Percentiles rank a stretch among this genome's conserved stretches.
Conservation (phyloP, 805 yeast species). For the Martiniozyma abietophila region DNA sequence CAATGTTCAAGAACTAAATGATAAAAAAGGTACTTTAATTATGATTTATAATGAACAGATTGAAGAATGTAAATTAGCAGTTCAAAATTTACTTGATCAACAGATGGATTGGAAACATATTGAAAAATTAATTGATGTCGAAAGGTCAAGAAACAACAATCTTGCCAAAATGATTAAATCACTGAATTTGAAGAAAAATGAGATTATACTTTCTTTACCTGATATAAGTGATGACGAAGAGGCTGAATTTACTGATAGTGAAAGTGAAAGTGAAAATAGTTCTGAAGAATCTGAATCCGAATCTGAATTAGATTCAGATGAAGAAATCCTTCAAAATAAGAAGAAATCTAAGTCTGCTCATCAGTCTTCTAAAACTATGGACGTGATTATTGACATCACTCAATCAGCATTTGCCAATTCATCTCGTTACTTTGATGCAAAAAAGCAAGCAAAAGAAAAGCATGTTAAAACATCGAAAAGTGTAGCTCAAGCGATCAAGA, state of each 20-base stretch:
- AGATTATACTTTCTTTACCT: constrained; percentile 49
- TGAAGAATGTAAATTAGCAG: constrained; percentile 60
- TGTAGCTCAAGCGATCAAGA: constrained; percentile 68
- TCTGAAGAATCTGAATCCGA: constrained; percentile 29
- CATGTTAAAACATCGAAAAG: constrained; percentile 73
- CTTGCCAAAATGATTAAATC: constrained; percentile 62
- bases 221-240: constrained; percentile 31
- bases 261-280: constrained; percentile 13
- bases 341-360: no score
- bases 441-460: constrained; percentile 66
- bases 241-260: constrained; percentile 26
- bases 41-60: constrained; percentile 61
- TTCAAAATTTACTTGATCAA: constrained; percentile 59
- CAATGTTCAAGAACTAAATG: constrained; percentile 53
- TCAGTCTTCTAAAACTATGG: constrained; percentile 26
- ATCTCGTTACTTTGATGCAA: constrained; percentile 65
- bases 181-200: constrained; percentile 59
- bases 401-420: constrained; percentile 87
- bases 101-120: constrained; percentile 94
- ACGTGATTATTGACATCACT: constrained; percentile 56
- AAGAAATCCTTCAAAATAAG: constrained; percentile 22
- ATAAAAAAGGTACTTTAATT: constrained; percentile 63
- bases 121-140: constrained; percentile 61
- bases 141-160: constrained; percentile 54
- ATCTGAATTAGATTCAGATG: constrained; percentile 25